phyloP scores from a whole-genome alignment of 2,329 filamentous ascomycete species.

The Cladosporium halotolerans region DNA sequence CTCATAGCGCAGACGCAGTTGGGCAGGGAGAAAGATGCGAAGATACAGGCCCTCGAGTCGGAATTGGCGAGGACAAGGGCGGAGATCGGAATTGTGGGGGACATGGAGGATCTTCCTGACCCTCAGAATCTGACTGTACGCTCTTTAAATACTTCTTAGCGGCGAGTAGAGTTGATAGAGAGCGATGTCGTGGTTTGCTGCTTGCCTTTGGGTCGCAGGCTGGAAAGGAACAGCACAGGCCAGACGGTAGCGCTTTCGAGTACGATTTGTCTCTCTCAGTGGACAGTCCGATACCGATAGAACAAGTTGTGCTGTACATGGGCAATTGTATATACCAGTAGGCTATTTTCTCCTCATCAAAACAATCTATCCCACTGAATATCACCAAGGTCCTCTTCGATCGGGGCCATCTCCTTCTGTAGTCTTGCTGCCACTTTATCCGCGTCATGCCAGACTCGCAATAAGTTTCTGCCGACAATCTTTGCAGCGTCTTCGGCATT shows the following conservation, averaged over 20 bases:
- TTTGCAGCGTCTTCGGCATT: slow-evolving; percentile 67
- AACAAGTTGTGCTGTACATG: no score
- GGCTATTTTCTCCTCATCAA: background rate
- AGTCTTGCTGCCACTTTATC: slow-evolving; percentile 64
- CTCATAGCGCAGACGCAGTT: background rate
- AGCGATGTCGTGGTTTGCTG: no score
- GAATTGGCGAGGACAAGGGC: background rate
- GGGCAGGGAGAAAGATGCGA: background rate
- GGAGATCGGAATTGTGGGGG: background rate
- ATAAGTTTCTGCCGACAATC: slow-evolving; percentile 70
- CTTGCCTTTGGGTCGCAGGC: no score
- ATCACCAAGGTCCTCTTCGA: slow-evolving; percentile 34
- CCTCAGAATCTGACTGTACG: no score
- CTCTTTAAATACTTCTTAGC: no score
- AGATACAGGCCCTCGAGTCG: background rate
- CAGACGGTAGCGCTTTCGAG: no score
- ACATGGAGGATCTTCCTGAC: background rate
- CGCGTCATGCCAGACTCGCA: slow-evolving; percentile 77
- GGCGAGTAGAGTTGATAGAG: no score
- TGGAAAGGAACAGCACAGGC: no score
- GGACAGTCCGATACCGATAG: no score
- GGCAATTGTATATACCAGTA: no score
- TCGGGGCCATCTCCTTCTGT: slow-evolving; percentile 44
- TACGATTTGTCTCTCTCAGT: no score
- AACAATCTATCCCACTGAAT: background rate